phyloP scores from a whole-genome alignment of 257 asterid species.

The Solanum arcanum region DNA sequence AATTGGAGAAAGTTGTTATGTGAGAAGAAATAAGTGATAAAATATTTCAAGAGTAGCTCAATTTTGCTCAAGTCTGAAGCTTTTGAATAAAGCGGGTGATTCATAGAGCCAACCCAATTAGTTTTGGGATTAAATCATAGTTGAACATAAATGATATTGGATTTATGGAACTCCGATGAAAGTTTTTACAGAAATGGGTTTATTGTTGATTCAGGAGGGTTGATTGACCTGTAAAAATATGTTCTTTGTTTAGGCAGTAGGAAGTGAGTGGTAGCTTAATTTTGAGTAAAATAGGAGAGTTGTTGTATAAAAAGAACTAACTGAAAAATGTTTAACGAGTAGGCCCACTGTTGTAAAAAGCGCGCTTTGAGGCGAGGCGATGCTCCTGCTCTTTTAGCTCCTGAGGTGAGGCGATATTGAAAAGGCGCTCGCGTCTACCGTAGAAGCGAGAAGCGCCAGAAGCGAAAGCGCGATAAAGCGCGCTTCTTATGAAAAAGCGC shows the following conservation, averaged over 20 bases:
- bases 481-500: no score
- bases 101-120: not conserved
- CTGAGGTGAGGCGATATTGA: no score
- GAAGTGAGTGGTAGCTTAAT: not conserved
- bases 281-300: not conserved
- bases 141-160: not conserved
- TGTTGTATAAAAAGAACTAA: not conserved
- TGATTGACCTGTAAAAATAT: not conserved
- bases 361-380: no score
- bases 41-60: not conserved
- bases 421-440: no score
- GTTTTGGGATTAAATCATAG: not conserved
- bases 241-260: not conserved
- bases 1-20: not conserved
- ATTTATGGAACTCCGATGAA: not conserved
- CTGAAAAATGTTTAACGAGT: not conserved
- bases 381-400: no score
- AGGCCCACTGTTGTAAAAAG: no score
- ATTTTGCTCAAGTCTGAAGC: not conserved
- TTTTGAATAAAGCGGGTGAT: not conserved
- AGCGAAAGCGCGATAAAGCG: no score
- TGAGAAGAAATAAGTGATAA: not conserved
- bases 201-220: not conserved
- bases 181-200: not conserved
- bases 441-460: no score